Base-by-base conservation (phyloP, 73 alveolate species). In the Chromera velia region DNA sequence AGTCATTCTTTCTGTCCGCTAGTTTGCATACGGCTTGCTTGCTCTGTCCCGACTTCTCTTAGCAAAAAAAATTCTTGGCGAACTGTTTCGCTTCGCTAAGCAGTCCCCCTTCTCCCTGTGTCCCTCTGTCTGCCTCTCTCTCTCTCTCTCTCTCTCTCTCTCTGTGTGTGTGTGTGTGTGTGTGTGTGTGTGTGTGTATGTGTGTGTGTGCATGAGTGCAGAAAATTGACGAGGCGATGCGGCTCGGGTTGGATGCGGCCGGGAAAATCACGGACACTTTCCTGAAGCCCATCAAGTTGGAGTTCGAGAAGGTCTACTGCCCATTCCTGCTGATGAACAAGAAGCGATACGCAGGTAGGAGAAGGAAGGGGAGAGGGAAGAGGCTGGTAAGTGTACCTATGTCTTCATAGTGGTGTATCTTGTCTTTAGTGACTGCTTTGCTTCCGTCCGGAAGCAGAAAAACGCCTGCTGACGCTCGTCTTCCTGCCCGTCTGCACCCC, bases 321-420 rank as follows among this genome's bases (percentile, higher is more conserved):
- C 99, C 99, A 0, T 97, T 94, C 88, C 82, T 97, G 85, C 92
- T 97, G 82, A 89, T 97, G 91, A 92, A 93, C 82, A 97, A 96
- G 85, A 97, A 97, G 91, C 88, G 94, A 80, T 90, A 93, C 84
- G 31, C 81, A 22, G 48, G 31, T 67, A 18, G 63, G 9, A 9
- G 26, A 45, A 10, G 88, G 18, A 45, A 18, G 18, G 63, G 26
- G 26, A 10, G 9, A 10, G 26, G 63, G 26, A 10, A 9, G 9
- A 45, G 63, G 9, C 63, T 10, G 63, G 18, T 10, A 45, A 9
- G 63, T 18, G 18, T 18, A 45, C 9, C 63, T 17, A 1, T 29
- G 6, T 27, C 30, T 17, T 9, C 24, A 0, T 26, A 28, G 73
- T 33, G 28, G 10, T 66, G 0, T 7, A 24, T 33, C 72, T 27